Evolutionary conservation across 1,284 basidiomycete genomes (phyloP), one percentile per base, ranked within the genome.

Genomic region (Quambalaria eucalypti): DNA sequence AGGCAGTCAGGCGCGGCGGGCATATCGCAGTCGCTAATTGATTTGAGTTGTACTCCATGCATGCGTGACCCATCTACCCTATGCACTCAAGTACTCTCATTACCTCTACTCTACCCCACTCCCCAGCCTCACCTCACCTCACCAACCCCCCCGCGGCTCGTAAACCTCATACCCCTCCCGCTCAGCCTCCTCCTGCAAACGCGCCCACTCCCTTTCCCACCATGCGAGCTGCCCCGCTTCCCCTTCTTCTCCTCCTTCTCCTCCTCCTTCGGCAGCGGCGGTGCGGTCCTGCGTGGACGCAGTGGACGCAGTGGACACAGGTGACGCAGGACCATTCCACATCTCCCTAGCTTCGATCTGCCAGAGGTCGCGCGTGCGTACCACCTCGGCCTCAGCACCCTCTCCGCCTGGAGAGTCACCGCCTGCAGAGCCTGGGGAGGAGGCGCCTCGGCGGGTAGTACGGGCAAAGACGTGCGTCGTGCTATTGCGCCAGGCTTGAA

Each of bases 1-100:
- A n/a, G n/a, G n/a, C n/a, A n/a, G n/a, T n/a, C n/a, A n/a, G n/a
- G n/a, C n/a, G n/a, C n/a, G n/a, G n/a, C n/a, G n/a, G n/a, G n/a
- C n/a, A n/a, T n/a, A n/a, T n/a, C n/a, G n/a, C n/a, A 64, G 16
- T 51, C 58, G 10, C 64, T 62, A 29, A 33, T 48, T 31, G 55
- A 60, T 33, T 33, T 8, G n/a, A n/a, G n/a, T n/a, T n/a, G n/a
- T n/a, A n/a, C n/a, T n/a, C n/a, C 31, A 33, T 33, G 31, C 31
- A 33, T 33, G n/a, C 8, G 31, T 39, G 36, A 14, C 21, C 36
- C 36, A n/a, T 39, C 36, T 39, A 39, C 36, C 21, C 36, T 21
- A 5, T 39, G 16, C 10, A 5, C 5, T 12, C 36, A 39, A n/a
- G 16, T 5, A 14, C 21, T 3, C 3, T 39, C 36, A 21, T 39